Evolutionary conservation across 208 protist genomes (phyloP), one percentile per base, ranked within the genome.

Genomic region (Trypanosoma cruzi): DNA sequence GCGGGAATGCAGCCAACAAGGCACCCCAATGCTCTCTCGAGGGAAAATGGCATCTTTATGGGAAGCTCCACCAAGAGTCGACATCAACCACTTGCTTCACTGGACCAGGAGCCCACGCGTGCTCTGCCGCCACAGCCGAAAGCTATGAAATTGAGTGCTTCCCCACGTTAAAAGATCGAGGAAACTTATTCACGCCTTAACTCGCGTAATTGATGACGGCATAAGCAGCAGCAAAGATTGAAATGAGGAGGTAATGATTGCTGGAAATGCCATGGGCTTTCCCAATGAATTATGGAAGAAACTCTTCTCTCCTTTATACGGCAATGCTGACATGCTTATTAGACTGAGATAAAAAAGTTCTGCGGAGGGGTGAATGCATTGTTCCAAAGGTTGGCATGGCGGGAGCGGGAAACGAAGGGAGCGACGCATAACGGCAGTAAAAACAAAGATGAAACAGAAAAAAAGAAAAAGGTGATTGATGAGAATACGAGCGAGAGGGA

Each of bases 121-220:
- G 20, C 32, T 3, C 29, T 46, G 18, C 32, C 46, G 31, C 13
- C 22, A 14, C 18, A 46, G 22, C 20, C 11, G 34, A 52, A 54
- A n/a, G 42, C 40, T 8, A 55, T 63, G 42, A 71, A 72, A 29
- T 72, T 72, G 18, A 65, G 31, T 36, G 36, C 48, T 36, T 72
- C 67, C 4, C 49, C 65, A 46, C 56, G 37, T 5, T 24, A 49
- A 1, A 72, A 72, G 44, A 72, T 72, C 59, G 31, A 64, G 20
- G 40, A 59, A 0, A 6, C 48, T 11, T 42, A 44, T 42, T 58
- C 48, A 11, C 24, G 46, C 49, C 40, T 48, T 10, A 16, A 24
- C 4, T 66, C 49, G 18, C 48, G 49, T 48, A 31, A 64, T 14
- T 64, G 53, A 11, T 14, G 24, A 26, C 46, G n/a, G 6, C 7